phyloP scores from a whole-genome alignment of 257 asterid genomes.

The Solanum pennellii region DNA sequence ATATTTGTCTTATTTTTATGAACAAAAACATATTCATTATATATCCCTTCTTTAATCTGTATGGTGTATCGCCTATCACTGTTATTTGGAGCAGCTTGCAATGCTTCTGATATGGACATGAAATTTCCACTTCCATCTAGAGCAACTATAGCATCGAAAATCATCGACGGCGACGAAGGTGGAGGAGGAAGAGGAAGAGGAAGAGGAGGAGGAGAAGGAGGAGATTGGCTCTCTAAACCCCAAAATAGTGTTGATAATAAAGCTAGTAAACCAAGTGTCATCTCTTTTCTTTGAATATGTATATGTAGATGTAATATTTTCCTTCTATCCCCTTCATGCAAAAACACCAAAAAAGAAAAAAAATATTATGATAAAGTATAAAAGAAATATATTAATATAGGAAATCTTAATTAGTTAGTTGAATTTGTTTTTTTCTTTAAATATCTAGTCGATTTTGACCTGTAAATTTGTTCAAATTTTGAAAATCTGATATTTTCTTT shows the following conservation, averaged over 20 bases:
- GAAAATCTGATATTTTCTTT: too few relatives aligned
- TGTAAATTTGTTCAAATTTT: not conserved
- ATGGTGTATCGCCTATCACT: not conserved
- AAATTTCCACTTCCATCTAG: constrained; percentile 5
- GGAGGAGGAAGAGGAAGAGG: not conserved
- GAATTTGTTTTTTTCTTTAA: not conserved
- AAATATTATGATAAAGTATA: not conserved
- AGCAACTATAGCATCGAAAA: not conserved
- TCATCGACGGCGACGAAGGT: not conserved
- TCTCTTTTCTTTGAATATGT: not conserved
- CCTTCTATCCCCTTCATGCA: not conserved
- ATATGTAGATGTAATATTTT: not conserved
- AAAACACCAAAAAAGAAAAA: not conserved
- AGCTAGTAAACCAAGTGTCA: not conserved
- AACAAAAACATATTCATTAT: not conserved
- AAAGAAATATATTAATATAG: not conserved
- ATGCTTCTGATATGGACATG: not conserved
- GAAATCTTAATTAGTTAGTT: not conserved
- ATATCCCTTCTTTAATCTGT: not conserved
- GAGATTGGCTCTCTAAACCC: not conserved
- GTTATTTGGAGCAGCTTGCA: not conserved
- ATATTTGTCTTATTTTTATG: not conserved
- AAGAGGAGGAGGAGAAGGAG: not conserved
- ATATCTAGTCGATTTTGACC: not conserved
- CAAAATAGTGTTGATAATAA: not conserved